A percentile compares a stretch with the other conserved stretches of the same genome.
phyloP scores from a whole-genome alignment of 2,329 filamentous ascomycete genomes.

The Penicillium capsulatum region DNA sequence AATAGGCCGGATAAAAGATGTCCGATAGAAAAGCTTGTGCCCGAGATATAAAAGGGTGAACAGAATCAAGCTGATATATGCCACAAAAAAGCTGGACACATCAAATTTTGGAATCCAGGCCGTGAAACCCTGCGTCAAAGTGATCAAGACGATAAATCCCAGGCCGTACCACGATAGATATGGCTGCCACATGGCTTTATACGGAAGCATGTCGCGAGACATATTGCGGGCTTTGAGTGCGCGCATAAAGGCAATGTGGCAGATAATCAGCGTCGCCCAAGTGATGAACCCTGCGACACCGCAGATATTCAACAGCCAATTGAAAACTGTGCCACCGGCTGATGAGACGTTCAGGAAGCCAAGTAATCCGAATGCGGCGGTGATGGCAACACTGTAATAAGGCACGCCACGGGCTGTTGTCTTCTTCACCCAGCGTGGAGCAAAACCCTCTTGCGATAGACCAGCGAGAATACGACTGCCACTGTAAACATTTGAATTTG shows the following conservation, averaged over 20 bases:
- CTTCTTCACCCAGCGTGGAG: conserved; percentile 40
- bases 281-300: conserved; percentile 35
- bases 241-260: conserved; percentile 61
- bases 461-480: conserved; percentile 65
- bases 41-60: conserved; percentile 57
- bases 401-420: conserved; percentile 44
- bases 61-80: conserved; percentile 61
- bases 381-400: conserved; percentile 42
- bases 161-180: conserved; percentile 62
- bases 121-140: conserved; percentile 65
- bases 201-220: conserved; percentile 56
- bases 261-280: conserved; percentile 41
- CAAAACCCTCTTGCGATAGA: conserved; percentile 49
- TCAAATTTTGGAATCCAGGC: conserved; percentile 59
- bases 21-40: conserved; percentile 51
- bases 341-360: conserved; percentile 65
- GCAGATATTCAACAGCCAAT: conserved; percentile 33
- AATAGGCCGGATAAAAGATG: conserved; percentile 34
- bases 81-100: conserved; percentile 58
- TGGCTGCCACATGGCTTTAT: conserved; percentile 59
- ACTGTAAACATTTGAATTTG: conserved; percentile 41
- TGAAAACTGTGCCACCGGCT: conserved; percentile 55
- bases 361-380: conserved; percentile 57
- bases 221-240: conserved; percentile 55
- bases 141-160: conserved; percentile 61